Conservation (phyloP, 139 green algal species). For the Chlorella vulgaris region DNA sequence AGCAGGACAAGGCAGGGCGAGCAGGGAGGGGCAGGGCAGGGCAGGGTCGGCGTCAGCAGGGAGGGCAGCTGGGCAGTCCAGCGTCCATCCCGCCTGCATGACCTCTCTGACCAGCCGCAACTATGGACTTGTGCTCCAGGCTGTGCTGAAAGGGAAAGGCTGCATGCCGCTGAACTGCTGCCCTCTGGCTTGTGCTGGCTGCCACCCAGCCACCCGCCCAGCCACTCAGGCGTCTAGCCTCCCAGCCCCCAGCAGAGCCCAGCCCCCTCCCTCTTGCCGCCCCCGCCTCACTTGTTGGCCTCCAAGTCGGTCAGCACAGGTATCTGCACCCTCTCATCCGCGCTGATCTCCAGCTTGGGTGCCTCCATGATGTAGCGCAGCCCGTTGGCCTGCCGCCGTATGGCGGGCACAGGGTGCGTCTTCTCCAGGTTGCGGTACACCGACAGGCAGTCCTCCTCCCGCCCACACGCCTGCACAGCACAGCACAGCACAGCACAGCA, state of each 20-base stretch:
- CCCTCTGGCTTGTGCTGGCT: no score
- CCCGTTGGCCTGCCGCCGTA: slow-evolving; percentile 50
- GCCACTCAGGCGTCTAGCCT: neutral
- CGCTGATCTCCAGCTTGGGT: slow-evolving; percentile 64
- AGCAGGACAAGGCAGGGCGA: no score
- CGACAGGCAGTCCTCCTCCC: slow-evolving; percentile 77
- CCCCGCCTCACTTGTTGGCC: slow-evolving; percentile 36
- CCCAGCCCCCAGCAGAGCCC: neutral
- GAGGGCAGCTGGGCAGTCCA: no score
- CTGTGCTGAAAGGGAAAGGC: no score
- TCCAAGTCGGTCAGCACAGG: slow-evolving; percentile 70
- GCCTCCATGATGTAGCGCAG: slow-evolving; percentile 88
- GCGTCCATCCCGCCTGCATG: no score
- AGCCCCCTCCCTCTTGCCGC: no score
- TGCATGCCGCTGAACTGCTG: no score
- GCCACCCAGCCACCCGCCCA: neutral
- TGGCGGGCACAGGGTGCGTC: slow-evolving; percentile 41
- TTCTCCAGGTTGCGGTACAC: slow-evolving; percentile 74
- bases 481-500: neutral
- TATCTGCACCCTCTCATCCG: slow-evolving; percentile 77
- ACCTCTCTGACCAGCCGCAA: no score
- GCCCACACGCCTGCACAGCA: slow-evolving; percentile 64
- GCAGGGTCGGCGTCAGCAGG: no score
- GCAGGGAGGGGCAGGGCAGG: neutral
- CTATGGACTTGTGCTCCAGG: no score